Evolutionary conservation across 371 early-diverging fungal genomes (phyloP).

Genomic region (Synchytrium microbalum): DNA sequence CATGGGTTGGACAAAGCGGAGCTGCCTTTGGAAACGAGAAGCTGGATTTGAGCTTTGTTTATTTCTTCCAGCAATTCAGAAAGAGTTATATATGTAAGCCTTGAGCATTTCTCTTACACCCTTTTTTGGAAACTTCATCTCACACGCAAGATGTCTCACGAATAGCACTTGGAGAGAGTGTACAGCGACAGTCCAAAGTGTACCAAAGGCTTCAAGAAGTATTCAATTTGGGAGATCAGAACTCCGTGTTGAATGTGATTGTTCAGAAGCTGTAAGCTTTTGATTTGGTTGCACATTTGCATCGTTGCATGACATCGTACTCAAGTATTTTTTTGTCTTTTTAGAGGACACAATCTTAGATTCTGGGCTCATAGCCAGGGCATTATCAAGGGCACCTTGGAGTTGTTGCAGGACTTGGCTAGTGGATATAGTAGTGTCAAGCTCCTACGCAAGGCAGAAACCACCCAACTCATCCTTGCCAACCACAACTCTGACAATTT

Average conservation of each 20-base stretch:
- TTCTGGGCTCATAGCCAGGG: conserved; percentile 41
- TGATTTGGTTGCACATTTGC: background rate
- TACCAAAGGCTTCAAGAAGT: conserved; percentile 44
- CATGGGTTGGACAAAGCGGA: conserved; percentile 7
- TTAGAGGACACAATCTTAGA: conserved; percentile 41
- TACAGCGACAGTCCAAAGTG: conserved; percentile 42
- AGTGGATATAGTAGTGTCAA: conserved; percentile 71
- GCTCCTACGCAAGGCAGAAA: conserved; percentile 63
- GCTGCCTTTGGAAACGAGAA: conserved; percentile 30
- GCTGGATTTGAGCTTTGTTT: conserved; percentile 66
- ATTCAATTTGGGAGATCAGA: conserved; percentile 48
- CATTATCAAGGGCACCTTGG: conserved; percentile 49
- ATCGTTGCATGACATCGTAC: too few species aligned
- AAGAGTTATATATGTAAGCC: conserved; percentile 60
- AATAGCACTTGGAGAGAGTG: conserved; percentile 29
- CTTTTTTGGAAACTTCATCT: background rate
- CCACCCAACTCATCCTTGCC: conserved; percentile 53
- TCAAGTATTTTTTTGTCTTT: too few species aligned
- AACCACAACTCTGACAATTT: conserved; percentile 63
- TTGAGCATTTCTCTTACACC: background rate
- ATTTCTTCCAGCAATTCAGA: conserved; percentile 67
- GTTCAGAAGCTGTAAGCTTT: conserved; percentile 56
- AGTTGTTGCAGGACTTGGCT: conserved; percentile 68
- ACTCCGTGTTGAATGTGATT: conserved; percentile 53
- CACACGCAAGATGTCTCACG: background rate